Evolutionary conservation across 129 eudicot genomes (phyloP).

Genomic region (Silybum marianum): DNA sequence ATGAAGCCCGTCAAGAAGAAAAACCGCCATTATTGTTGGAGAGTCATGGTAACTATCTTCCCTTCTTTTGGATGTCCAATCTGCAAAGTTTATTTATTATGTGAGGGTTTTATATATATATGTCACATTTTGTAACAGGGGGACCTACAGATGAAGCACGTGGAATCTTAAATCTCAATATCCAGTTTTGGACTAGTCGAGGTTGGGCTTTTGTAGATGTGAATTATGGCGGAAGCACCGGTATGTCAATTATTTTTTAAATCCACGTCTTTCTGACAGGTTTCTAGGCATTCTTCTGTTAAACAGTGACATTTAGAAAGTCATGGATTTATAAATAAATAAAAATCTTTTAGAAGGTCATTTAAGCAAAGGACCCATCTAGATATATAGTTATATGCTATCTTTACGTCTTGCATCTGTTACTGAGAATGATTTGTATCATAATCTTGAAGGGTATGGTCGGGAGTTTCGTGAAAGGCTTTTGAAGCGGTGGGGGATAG

Average conservation of each 20-base stretch:
- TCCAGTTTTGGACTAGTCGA: constrained; percentile 98
- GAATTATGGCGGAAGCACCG: constrained; percentile 98
- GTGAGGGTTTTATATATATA: background rate
- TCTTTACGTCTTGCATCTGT: too few relatives aligned
- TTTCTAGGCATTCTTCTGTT: background rate
- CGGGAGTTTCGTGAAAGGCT: constrained; percentile 52
- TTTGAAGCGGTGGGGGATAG: background rate
- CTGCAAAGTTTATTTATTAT: too few relatives aligned
- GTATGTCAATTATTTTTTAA: constrained; percentile 35
- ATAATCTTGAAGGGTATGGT: constrained; percentile 50
- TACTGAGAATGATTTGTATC: background rate
- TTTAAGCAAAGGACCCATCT: too few relatives aligned
- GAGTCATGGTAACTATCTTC: constrained; percentile 70
- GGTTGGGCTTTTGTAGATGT: constrained; percentile 99
- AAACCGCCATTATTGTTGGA: constrained; percentile 87
- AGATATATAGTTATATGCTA: too few relatives aligned
- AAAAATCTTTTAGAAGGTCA: too few relatives aligned
- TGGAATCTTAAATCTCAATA: constrained; percentile 69
- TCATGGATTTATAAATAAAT: too few relatives aligned
- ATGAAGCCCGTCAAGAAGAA: constrained; percentile 67
- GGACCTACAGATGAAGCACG: constrained; percentile 95
- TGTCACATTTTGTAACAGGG: constrained; percentile 48
- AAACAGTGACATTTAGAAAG: too few relatives aligned
- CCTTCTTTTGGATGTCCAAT: too few relatives aligned
- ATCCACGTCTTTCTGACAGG: background rate